Evolutionary conservation across 345 rosid genomes (phyloP).

Genomic region (Clausena lansium): DNA sequence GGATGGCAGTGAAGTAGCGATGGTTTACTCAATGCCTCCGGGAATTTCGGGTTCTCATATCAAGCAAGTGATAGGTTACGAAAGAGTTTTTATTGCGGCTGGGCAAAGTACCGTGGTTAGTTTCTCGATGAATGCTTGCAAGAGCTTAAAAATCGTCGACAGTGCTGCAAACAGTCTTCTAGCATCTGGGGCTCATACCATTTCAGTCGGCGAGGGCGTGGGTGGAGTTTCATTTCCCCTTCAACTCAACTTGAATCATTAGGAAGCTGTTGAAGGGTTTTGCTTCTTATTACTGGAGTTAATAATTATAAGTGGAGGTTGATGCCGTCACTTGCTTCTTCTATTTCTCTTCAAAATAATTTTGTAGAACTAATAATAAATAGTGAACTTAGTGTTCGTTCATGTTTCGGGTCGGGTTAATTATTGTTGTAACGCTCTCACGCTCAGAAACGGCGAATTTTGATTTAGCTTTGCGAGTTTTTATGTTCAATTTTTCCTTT

Average conservation of each 20-base stretch:
- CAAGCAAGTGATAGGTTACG: slow-evolving; percentile 38
- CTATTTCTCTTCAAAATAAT: too few relatives aligned
- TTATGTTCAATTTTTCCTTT: too few relatives aligned
- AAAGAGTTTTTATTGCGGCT: slow-evolving; percentile 13
- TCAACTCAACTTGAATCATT: not conserved
- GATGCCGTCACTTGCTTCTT: too few relatives aligned
- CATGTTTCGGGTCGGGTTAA: too few relatives aligned
- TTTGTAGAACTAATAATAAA: too few relatives aligned
- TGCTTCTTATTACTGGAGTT: too few relatives aligned
- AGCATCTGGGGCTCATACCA: slow-evolving; percentile 29
- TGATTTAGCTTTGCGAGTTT: too few relatives aligned
- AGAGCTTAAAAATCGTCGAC: slow-evolving; percentile 29
- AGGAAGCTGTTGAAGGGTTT: not conserved
- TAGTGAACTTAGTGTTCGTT: too few relatives aligned
- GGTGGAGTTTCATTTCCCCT: not conserved
- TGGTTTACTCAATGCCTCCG: slow-evolving; percentile 39
- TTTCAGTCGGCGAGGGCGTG: slow-evolving; percentile 23
- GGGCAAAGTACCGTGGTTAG: not conserved
- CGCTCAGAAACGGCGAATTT: too few relatives aligned
- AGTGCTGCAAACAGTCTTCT: not conserved
- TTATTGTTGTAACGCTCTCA: too few relatives aligned
- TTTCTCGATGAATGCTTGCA: slow-evolving; percentile 24
- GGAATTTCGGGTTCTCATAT: slow-evolving; percentile 18
- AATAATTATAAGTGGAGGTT: too few relatives aligned
- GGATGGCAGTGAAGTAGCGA: slow-evolving; percentile 32